These are phyloP conservation scores for Picea mariana DNA, from an alignment of 83 land plant genomes.

Conservation along the genomic window DNA sequence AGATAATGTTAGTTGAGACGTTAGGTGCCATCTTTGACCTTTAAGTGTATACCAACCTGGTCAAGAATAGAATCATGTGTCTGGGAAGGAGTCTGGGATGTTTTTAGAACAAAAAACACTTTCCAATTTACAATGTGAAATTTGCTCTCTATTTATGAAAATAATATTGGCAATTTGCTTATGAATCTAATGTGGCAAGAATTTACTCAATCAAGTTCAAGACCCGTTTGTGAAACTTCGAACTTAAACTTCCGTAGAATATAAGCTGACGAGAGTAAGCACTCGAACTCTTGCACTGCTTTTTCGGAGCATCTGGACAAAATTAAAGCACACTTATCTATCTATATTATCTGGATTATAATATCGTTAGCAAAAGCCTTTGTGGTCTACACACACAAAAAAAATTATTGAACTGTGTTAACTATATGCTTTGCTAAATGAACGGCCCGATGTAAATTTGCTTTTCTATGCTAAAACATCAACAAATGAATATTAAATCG, in stretches of 20 bases:
- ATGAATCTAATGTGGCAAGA: background rate
- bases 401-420: background rate
- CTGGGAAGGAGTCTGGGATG: no score
- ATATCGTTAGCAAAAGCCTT: no score
- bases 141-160: no score
- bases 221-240: background rate
- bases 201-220: slow-evolving; percentile 1
- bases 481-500: slow-evolving; percentile 1
- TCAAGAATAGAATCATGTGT: no score
- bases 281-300: background rate
- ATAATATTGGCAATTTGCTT: background rate
- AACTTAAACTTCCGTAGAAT: background rate
- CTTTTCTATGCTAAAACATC: background rate
- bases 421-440: background rate
- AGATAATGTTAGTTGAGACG: no score
- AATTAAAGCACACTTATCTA: background rate
- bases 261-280: background rate
- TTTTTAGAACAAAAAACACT: no score
- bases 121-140: no score
- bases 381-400: background rate
- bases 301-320: background rate
- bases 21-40: no score
- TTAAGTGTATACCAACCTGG: no score
- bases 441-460: background rate
- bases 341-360: background rate